Base-by-base conservation (phyloP, 371 early-diverging fungal species). In the Actinomortierella wolfii region DNA sequence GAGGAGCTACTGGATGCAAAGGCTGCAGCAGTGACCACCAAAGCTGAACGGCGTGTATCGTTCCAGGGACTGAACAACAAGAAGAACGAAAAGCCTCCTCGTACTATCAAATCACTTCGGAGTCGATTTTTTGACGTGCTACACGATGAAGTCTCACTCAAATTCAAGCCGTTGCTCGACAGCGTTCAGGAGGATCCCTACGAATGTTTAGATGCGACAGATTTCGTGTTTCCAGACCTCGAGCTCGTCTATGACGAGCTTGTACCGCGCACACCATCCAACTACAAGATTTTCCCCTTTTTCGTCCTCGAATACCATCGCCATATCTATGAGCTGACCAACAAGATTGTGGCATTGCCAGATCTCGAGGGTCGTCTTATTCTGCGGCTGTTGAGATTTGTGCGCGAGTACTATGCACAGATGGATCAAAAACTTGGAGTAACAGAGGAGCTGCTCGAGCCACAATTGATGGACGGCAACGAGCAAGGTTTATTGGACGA, bases 261-360 rank as follows among this genome's bases (percentile, higher is more conserved):
- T 18, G 89, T 85, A 21, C 95, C 95, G 5, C 84, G 86, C 20
- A 94, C 97, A 54, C 98, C 99, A 3, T 84, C 89, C 51, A 86
- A 89, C 50, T 97, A 94, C 85, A 92, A 92, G 57, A 91, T 96
- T 29, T 95, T 95, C 70, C 92, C 92, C 21, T 89, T 92, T 66
- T 96, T 91, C 74, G 92, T 97, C 1, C 78, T 93, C 44, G 95
- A 95, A 77, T 97, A 96, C 68, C 99, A 98, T 76, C 90, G 90
- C 29, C 87, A 89, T 34, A 89, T 97, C 1, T 92, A 95, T 62
- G 87, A 87, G 18, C 78, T 87, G 56, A 77, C 92, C 20, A 87
- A 92, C 69, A 77, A 81, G 62, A 83, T 96, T 62, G 87, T 92
- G 25, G 85, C 85, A 25, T 79, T 91, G 15, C 75, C 79, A 24